Conservation (phyloP, 495 filamentous ascomycete species). For the Aspergillus carlsbadensis region DNA sequence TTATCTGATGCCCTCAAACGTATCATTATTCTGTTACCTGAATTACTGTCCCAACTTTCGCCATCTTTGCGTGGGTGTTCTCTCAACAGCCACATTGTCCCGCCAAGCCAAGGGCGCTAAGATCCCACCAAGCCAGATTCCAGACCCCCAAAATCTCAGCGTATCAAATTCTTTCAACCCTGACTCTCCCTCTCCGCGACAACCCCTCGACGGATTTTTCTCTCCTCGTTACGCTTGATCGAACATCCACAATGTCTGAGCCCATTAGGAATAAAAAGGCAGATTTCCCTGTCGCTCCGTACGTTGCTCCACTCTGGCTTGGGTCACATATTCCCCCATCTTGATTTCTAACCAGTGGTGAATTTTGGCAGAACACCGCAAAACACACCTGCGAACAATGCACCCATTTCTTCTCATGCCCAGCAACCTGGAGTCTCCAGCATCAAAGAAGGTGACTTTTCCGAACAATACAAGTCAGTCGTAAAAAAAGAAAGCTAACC, state of each 20-base stretch:
- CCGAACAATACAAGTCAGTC: conserved; percentile 18
- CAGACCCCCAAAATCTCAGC: conserved; percentile 42
- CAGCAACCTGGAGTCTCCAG: conserved; percentile 92
- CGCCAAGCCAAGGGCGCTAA: conserved; percentile 53
- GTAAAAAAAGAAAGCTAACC: neutral
- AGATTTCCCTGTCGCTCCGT: conserved; percentile 81
- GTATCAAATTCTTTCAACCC: conserved; percentile 41
- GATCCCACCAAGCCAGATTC: conserved; percentile 48
- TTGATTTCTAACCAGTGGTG: conserved; percentile 26
- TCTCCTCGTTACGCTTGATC: conserved; percentile 10
- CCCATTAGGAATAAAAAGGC: conserved; percentile 88
- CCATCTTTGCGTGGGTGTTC: conserved; percentile 24
- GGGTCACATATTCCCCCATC: conserved; percentile 1
- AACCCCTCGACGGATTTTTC: conserved; percentile 23
- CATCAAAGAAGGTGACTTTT: conserved; percentile 88
- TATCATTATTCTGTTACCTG: too few species aligned
- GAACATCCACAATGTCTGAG: conserved; percentile 68
- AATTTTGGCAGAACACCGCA: conserved; percentile 75
- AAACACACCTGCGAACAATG: conserved; percentile 91
- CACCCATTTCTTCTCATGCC: conserved; percentile 96
- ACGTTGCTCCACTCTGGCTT: conserved; percentile 39
- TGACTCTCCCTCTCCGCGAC: conserved; percentile 26
- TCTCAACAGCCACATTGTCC: conserved; percentile 44
- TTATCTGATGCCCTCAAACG: too few species aligned
- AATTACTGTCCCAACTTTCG: too few species aligned